Evolutionary conservation across 768 basidiomycete genomes (phyloP), one percentile per base, ranked within the genome.

Genomic region (Kwoniella dejecticola): DNA sequence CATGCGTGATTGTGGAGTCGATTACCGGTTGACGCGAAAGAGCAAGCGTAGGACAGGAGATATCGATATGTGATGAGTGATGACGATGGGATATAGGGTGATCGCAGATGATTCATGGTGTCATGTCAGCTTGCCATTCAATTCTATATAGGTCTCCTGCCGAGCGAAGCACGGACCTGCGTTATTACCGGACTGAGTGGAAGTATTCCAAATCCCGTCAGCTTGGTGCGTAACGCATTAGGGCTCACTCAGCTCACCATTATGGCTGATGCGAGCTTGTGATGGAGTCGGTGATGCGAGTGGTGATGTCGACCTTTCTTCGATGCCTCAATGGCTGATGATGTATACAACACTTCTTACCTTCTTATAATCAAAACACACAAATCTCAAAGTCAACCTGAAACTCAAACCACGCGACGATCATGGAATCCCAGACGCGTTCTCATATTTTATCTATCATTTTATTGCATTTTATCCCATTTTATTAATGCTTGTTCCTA

Each of bases 101-200:
- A 30, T 6, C 4, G 12, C 19, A 49, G 47, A 23, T 49, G 44
- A 45, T 45, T 19, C 33, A 36, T n/a, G 15, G 15, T 15, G 33
- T 7, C 15, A 36, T 12, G n/a, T 49, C 11, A 31, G 29, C 21
- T 11, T 49, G 26, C 10, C 45, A 47, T 24, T 47, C 45, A 26
- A 23, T 47, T 11, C 42, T 44, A 21, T 44, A 11, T 44, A 38
- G 17, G 36, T 56, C 44, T n/a, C n/a, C n/a, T n/a, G n/a, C 5
- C 4, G 40, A 49, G 11, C 11, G 12, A 41, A 53, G 52, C 29
- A 59, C 66, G 0, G 41, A 74, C 72, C 72, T 69, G 72, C 71
- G 69, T 73, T 71, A 56, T 67, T 73, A 23, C 65, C 58, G 31
- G 64, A 69, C 70, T 71, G 19, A 30, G 23, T 11, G 46, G 12